Percentiles rank a stretch among this genome's conserved stretches.
Conservation (phyloP, 768 basidiomycete genomes). For the Mycena venus region DNA sequence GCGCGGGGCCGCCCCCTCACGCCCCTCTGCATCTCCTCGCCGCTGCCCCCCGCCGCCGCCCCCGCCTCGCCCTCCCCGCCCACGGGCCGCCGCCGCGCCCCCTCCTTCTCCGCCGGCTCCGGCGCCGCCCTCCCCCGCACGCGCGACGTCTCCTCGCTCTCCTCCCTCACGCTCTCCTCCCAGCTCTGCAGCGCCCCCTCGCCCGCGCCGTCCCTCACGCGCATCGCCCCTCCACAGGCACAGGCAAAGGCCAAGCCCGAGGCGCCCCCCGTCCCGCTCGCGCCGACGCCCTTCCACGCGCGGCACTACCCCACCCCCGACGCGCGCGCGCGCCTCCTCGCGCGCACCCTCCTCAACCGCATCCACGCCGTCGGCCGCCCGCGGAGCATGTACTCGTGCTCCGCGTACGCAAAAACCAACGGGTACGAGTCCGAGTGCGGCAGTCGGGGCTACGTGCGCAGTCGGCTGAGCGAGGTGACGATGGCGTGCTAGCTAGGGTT, state of each 20-base stretch:
- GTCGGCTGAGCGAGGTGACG: slow-evolving; percentile 30
- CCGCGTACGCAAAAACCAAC: background rate
- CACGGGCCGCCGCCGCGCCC: slow-evolving; percentile 23
- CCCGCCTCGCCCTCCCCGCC: background rate
- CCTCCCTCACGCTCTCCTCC: background rate
- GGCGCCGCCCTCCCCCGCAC: background rate
- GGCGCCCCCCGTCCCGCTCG: background rate
- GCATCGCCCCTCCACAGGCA: background rate
- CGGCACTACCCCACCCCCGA: slow-evolving; percentile 36
- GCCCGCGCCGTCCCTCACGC: slow-evolving; percentile 5
- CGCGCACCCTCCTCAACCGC: slow-evolving; percentile 31
- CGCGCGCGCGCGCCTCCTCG: slow-evolving; percentile 33
- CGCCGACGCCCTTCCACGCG: slow-evolving; percentile 31
- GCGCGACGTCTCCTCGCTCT: background rate
- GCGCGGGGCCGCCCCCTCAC: slow-evolving; percentile 3
- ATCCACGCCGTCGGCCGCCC: slow-evolving; percentile 35
- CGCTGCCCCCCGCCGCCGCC: background rate
- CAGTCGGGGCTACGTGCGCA: slow-evolving; percentile 19
- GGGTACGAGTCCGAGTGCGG: slow-evolving; percentile 31
- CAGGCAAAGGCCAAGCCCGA: background rate
- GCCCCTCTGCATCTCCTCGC: slow-evolving; percentile 4
- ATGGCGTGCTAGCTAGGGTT: slow-evolving; percentile 12
- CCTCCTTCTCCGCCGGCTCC: slow-evolving; percentile 32
- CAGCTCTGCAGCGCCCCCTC: background rate
- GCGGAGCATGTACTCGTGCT: slow-evolving; percentile 21